Evolutionary conservation across 1,284 basidiomycete genomes (phyloP).

Genomic region (Sporisorium iseilematis-ciliati): DNA sequence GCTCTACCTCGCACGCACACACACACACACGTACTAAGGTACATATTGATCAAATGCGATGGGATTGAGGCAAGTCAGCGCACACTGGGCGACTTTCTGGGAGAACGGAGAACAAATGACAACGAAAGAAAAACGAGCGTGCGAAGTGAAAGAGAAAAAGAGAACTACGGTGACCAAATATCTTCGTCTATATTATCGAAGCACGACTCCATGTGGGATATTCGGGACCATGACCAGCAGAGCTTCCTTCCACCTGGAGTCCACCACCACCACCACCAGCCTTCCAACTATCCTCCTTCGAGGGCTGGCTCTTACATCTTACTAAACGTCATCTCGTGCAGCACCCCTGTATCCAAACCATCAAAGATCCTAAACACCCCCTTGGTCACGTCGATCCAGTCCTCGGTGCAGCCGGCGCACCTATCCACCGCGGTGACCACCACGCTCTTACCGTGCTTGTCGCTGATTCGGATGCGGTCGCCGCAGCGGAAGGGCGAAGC

Average conservation of each 20-base stretch:
- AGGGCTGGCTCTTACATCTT: slow-evolving; percentile 6
- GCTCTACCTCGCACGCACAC: too few species aligned
- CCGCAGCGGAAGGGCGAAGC: slow-evolving; percentile 39
- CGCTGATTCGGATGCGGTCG: slow-evolving; percentile 25
- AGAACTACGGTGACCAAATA: too few species aligned
- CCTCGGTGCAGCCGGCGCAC: slow-evolving; percentile 26
- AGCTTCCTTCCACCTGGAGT: too few species aligned
- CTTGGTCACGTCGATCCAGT: slow-evolving; percentile 52
- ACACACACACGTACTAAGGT: too few species aligned
- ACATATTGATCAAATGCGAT: too few species aligned
- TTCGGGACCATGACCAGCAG: not conserved
- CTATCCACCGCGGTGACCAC: slow-evolving; percentile 36
- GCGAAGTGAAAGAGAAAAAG: too few species aligned
- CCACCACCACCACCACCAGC: too few species aligned
- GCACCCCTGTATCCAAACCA: slow-evolving; percentile 19
- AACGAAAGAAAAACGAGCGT: too few species aligned
- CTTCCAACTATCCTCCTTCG: not conserved
- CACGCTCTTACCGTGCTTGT: slow-evolving; percentile 5
- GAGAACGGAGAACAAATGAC: not conserved
- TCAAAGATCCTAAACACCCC: slow-evolving; percentile 35
- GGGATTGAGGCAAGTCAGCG: too few species aligned
- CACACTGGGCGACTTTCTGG: too few species aligned
- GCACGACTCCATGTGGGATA: not conserved
- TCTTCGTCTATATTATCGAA: too few species aligned
- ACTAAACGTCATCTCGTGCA: slow-evolving; percentile 24